A percentile compares a stretch with the other conserved stretches of the same genome.
Evolutionary conservation across 2,329 filamentous ascomycete species (phyloP).

Genomic region (Colletotrichum kahawae): DNA sequence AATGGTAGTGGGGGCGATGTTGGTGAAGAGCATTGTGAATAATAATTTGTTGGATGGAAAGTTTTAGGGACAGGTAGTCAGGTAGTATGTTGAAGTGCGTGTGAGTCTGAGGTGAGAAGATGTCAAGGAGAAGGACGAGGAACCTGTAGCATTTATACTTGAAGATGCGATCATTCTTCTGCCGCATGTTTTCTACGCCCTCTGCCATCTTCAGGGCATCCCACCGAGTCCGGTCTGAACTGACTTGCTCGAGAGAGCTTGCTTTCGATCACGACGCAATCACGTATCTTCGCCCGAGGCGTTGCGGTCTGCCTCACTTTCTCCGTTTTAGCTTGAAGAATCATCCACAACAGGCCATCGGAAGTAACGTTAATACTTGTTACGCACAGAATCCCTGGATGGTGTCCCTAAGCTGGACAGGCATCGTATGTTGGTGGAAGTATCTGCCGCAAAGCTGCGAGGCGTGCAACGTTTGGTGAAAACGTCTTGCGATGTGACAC

Average conservation of each 20-base stretch:
- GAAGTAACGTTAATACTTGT: background rate
- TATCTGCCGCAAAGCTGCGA: no score
- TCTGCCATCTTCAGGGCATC: fast-evolving
- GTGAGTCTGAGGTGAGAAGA: background rate
- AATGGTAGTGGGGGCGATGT: background rate
- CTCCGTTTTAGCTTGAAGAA: no score
- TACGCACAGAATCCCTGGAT: no score
- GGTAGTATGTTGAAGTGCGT: no score
- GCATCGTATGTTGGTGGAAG: no score
- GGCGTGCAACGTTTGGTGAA: no score
- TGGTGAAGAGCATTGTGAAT: background rate
- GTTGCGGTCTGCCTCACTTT: background rate
- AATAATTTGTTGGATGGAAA: background rate
- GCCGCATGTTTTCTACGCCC: no score
- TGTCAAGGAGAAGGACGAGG: background rate
- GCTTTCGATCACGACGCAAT: background rate
- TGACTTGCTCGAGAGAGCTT: background rate
- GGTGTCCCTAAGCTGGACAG: no score
- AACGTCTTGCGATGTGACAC: no score
- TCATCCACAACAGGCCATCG: background rate
- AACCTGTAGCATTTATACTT: background rate
- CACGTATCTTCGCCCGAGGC: background rate
- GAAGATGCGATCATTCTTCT: background rate
- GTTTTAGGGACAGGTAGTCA: no score
- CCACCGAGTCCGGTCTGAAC: no score